These are phyloP conservation scores for Calocera viscosa DNA, from an alignment of 768 basidiomycete genomes.

Conservation along the genomic window DNA sequence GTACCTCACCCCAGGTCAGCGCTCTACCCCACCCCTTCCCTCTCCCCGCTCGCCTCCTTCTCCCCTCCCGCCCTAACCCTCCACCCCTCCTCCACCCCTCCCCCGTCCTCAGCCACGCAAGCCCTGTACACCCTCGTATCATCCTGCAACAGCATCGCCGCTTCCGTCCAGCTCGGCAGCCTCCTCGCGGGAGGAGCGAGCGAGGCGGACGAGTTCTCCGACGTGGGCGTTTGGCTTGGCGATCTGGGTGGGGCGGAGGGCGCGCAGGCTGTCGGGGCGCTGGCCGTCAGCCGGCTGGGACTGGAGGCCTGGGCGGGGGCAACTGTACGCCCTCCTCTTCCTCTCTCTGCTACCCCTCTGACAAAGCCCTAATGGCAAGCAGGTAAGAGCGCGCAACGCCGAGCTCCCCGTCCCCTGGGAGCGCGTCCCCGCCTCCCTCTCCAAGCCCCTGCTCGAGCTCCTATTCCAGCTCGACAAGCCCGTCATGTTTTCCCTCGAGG, in stretches of 20 bases:
- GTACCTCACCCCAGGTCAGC: not conserved
- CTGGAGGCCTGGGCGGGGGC: not conserved
- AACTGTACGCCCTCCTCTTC: not conserved
- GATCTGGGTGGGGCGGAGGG: not conserved
- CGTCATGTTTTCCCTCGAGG: not conserved
- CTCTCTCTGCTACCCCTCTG: not conserved
- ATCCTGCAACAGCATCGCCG: not conserved
- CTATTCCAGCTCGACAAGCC: not conserved
- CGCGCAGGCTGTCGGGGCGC: not conserved
- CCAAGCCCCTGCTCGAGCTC: not conserved
- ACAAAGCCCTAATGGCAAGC: not conserved
- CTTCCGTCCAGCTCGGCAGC: not conserved
- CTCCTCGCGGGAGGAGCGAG: not conserved
- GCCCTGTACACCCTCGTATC: not conserved
- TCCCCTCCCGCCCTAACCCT: not conserved
- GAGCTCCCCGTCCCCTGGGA: slow-evolving; percentile 5
- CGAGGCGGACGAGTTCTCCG: not conserved
- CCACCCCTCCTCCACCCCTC: not conserved
- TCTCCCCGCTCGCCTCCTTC: not conserved
- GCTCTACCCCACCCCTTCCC: not conserved
- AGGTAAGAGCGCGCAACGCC: not conserved
- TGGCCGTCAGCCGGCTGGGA: not conserved
- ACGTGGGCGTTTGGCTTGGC: not conserved
- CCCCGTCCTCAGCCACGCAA: not conserved
- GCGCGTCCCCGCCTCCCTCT: not conserved